Conservation (phyloP, 805 yeast genomes). For the Blastobotrys parvus region DNA sequence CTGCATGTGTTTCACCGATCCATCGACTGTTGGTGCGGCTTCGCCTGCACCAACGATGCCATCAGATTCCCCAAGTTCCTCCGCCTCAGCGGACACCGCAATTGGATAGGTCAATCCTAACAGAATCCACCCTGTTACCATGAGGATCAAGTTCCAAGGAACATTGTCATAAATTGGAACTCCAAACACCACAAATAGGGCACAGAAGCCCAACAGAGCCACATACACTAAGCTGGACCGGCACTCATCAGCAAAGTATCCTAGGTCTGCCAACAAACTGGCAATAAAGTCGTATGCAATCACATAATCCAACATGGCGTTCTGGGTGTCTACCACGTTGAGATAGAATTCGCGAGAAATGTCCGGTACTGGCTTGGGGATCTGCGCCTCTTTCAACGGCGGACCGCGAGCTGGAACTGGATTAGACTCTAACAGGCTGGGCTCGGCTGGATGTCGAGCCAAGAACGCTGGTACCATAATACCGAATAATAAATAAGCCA, state of each 20-base stretch:
- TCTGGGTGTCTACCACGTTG: slow-evolving; percentile 78
- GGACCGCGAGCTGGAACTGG: slow-evolving; percentile 42
- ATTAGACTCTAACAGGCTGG: slow-evolving; percentile 25
- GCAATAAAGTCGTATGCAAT: slow-evolving; percentile 49
- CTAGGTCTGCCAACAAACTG: slow-evolving; percentile 43
- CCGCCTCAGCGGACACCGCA: no score
- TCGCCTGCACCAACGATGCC: background rate
- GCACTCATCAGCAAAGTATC: slow-evolving; percentile 54
- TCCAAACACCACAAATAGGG: slow-evolving; percentile 24
- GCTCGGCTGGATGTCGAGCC: slow-evolving; percentile 56
- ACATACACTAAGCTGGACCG: slow-evolving; percentile 47
- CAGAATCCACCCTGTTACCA: slow-evolving; percentile 44
- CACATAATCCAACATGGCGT: slow-evolving; percentile 63
- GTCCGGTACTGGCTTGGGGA: slow-evolving; percentile 70
- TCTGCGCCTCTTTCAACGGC: slow-evolving; percentile 38
- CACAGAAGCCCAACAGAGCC: slow-evolving; percentile 24
- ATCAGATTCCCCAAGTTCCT: no score
- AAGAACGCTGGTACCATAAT: slow-evolving; percentile 63
- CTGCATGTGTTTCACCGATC: background rate
- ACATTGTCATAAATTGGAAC: slow-evolving; percentile 22
- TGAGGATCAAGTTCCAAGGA: slow-evolving; percentile 32
- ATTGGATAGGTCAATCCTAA: slow-evolving; percentile 13
- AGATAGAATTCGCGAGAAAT: slow-evolving; percentile 67
- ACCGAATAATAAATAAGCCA: slow-evolving; percentile 43
- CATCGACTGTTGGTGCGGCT: background rate